Conservation (phyloP, 352 stramenopile genomes). For the Globisporangium recalcitrans region DNA sequence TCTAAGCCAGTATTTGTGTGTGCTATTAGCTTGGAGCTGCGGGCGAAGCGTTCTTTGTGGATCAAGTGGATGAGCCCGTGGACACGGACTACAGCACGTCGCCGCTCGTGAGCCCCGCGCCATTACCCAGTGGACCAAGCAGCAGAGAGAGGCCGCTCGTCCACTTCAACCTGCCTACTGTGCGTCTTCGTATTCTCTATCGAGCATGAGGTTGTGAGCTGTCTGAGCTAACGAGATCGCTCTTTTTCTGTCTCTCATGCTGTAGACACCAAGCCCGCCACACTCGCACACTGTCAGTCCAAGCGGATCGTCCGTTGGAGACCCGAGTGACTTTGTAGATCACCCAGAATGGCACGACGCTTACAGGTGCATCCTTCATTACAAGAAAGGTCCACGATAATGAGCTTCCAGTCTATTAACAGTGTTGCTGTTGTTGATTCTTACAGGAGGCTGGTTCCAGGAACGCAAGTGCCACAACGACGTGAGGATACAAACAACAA, state of each 20-base stretch:
- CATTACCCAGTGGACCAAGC: neutral
- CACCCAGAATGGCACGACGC: constrained; percentile 28
- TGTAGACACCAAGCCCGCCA: neutral
- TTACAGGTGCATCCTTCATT: constrained; percentile 22
- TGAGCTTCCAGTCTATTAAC: neutral
- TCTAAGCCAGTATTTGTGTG: neutral
- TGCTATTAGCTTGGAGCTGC: constrained; percentile 37
- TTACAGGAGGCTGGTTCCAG: constrained; percentile 4
- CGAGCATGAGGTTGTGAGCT: neutral
- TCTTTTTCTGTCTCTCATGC: too few species aligned
- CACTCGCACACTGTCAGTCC: constrained; percentile 5
- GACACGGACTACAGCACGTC: constrained; percentile 66
- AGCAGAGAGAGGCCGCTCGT: constrained; percentile 2
- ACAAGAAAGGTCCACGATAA: too few species aligned
- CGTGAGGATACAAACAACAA: constrained; percentile 8
- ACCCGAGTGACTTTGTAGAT: neutral
- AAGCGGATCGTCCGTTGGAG: constrained; percentile 1
- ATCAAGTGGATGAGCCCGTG: constrained; percentile 48
- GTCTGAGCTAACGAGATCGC: neutral
- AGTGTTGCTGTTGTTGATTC: neutral
- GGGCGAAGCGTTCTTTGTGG: constrained; percentile 77
- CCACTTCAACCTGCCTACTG: constrained; percentile 3
- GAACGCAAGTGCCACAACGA: constrained; percentile 10
- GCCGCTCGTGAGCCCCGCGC: constrained; percentile 41
- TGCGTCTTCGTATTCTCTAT: neutral